These are phyloP conservation scores for Venturia effusa DNA, from an alignment of 2,329 filamentous ascomycete species.

Conservation along the genomic window DNA sequence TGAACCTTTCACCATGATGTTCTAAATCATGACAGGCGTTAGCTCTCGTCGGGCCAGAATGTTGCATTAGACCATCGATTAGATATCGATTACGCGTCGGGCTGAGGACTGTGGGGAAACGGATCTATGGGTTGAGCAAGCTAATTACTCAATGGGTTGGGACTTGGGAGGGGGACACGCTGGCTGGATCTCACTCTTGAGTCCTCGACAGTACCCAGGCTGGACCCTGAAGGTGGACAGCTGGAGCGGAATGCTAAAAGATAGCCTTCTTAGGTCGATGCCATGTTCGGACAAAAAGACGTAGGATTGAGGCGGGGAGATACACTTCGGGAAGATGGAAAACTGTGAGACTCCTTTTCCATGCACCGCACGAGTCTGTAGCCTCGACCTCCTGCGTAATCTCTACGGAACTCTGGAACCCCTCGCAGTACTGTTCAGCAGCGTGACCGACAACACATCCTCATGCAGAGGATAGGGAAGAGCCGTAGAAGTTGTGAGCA, in stretches of 20 bases:
- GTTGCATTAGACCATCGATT: not conserved
- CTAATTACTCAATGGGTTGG: not conserved
- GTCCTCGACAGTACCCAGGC: too few species aligned
- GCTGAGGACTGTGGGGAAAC: not conserved
- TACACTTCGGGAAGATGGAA: not conserved
- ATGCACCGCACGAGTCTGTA: not conserved
- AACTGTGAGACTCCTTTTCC: not conserved
- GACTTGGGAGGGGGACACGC: too few species aligned
- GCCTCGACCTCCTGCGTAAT: not conserved
- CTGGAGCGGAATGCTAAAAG: not conserved
- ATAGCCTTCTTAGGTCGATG: not conserved
- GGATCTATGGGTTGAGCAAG: not conserved
- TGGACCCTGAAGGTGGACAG: not conserved
- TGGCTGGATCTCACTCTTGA: not conserved
- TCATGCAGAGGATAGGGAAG: not conserved
- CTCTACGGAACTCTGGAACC: not conserved
- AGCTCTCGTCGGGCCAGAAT: not conserved
- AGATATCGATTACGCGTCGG: not conserved
- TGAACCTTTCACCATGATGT: not conserved
- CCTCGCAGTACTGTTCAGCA: not conserved
- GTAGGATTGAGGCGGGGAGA: not conserved
- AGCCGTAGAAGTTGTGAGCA: not conserved
- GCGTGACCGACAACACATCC: not conserved
- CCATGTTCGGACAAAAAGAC: not conserved
- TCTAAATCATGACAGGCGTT: not conserved